Evolutionary conservation across 805 yeast species (phyloP).

Genomic region (Debaryomyces maramus): DNA sequence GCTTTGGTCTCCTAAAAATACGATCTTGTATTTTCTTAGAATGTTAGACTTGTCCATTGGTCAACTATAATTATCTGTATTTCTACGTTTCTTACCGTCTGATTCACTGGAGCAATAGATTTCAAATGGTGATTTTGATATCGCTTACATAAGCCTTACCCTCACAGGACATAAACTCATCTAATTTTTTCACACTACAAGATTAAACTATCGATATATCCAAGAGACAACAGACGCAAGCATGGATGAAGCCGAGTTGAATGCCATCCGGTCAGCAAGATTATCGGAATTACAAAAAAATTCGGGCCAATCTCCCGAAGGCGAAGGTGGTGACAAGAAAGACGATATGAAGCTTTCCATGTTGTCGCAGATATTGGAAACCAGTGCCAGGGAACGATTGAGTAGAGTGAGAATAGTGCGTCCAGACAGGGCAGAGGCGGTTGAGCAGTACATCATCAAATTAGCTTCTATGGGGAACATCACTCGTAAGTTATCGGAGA

Average conservation of each 20-base stretch:
- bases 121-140: not conserved
- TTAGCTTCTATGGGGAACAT: conserved; percentile 78
- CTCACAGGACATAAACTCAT: no score
- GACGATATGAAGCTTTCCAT: conserved; percentile 43
- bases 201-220: no score
- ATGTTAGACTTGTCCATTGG: conserved; percentile 34
- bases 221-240: not conserved
- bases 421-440: conserved; percentile 88
- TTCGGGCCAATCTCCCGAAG: conserved; percentile 29
- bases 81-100: not conserved
- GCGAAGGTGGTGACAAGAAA: conserved; percentile 13
- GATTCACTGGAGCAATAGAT: conserved; percentile 1
- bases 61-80: not conserved
- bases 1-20: conserved; percentile 95
- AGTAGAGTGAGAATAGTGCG: conserved; percentile 85
- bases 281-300: conserved; percentile 74
- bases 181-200: no score
- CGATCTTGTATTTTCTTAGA: conserved; percentile 78
- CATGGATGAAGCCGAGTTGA: conserved; percentile 86
- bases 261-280: conserved; percentile 92
- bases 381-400: conserved; percentile 83
- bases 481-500: conserved; percentile 70
- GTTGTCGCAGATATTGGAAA: conserved; percentile 71
- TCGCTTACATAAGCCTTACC: not conserved
- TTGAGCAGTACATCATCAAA: conserved; percentile 74